Percentiles rank a stretch among this genome's conserved stretches.
Evolutionary conservation across 306 rosid species (phyloP).

Genomic region (Sechiopsis laciniata): DNA sequence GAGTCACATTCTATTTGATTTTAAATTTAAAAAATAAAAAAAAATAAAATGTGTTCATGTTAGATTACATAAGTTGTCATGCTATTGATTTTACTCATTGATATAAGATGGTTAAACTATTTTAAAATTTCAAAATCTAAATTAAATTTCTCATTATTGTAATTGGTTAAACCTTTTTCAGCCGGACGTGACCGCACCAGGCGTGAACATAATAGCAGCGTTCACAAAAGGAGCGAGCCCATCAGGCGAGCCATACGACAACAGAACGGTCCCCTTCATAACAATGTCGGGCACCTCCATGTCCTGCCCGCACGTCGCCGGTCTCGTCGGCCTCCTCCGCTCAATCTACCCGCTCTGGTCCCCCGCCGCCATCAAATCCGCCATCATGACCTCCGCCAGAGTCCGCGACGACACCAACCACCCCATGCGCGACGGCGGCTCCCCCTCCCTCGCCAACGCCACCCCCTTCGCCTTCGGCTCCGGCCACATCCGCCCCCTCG

Average conservation of each 20-base stretch:
- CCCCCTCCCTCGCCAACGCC: conserved; percentile 11
- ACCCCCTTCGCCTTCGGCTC: conserved; percentile 48
- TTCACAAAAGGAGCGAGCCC: no score
- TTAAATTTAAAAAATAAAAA: no score
- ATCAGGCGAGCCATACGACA: no score
- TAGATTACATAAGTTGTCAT: no score
- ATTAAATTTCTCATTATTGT: neutral
- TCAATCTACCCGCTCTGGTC: conserved; percentile 55
- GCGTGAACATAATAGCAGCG: no score
- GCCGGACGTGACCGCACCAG: conserved; percentile 52
- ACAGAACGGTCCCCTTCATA: neutral
- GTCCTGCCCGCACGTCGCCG: conserved; percentile 75
- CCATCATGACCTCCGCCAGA: conserved; percentile 62
- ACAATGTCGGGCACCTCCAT: conserved; percentile 73
- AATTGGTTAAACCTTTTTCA: conserved; percentile 19
- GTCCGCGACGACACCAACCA: conserved; percentile 44
- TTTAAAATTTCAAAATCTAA: no score
- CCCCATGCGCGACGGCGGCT: conserved; percentile 36
- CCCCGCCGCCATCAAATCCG: conserved; percentile 57
- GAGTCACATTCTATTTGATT: no score
- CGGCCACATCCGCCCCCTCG: conserved; percentile 63
- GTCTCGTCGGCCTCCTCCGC: conserved; percentile 64
- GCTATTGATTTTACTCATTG: no score
- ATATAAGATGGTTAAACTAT: no score
- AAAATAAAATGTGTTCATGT: no score